Evolutionary conservation across 2,329 filamentous ascomycete species (phyloP).

Genomic region (Exophiala alcalophila): DNA sequence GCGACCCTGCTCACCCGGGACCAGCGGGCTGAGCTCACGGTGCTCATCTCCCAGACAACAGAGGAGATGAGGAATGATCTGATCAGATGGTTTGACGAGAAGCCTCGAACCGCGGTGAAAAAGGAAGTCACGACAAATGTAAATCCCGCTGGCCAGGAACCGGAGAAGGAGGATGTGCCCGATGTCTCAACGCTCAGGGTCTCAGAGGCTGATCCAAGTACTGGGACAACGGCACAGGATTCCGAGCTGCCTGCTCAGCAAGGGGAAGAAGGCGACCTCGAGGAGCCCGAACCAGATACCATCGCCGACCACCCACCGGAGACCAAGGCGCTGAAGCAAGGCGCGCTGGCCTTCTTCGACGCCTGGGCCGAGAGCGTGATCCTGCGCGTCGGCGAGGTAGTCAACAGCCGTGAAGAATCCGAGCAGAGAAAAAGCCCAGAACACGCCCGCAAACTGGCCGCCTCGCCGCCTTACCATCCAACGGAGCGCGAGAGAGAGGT

Average conservation of each 20-base stretch:
- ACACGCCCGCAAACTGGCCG: constrained; percentile 27
- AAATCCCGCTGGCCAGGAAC: too few relatives aligned
- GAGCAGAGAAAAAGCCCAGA: constrained; percentile 37
- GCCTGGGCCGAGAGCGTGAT: constrained; percentile 74
- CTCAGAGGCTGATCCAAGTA: too few relatives aligned
- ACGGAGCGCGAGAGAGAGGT: constrained; percentile 4
- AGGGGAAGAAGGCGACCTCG: constrained; percentile 1
- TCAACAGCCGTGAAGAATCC: constrained; percentile 41
- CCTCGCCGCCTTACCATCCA: constrained; percentile 4
- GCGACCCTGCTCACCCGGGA: constrained; percentile 41
- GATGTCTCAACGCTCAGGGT: too few relatives aligned
- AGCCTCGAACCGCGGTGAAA: constrained; percentile 15
- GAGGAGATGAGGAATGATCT: constrained; percentile 40
- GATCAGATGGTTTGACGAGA: constrained; percentile 35
- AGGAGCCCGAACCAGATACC: constrained; percentile 5
- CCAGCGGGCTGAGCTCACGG: constrained; percentile 41
- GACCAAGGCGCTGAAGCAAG: constrained; percentile 36
- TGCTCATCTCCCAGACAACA: constrained; percentile 40
- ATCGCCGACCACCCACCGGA: constrained; percentile 12
- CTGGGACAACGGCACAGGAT: too few relatives aligned
- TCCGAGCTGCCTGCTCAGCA: too few relatives aligned
- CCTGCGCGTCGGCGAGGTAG: constrained; percentile 68
- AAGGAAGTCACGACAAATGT: too few relatives aligned
- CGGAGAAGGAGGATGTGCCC: too few relatives aligned
- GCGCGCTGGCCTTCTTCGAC: constrained; percentile 68